Base-by-base conservation (phyloP, 1,284 basidiomycete genomes). In the Apiotrichum porosum region DNA sequence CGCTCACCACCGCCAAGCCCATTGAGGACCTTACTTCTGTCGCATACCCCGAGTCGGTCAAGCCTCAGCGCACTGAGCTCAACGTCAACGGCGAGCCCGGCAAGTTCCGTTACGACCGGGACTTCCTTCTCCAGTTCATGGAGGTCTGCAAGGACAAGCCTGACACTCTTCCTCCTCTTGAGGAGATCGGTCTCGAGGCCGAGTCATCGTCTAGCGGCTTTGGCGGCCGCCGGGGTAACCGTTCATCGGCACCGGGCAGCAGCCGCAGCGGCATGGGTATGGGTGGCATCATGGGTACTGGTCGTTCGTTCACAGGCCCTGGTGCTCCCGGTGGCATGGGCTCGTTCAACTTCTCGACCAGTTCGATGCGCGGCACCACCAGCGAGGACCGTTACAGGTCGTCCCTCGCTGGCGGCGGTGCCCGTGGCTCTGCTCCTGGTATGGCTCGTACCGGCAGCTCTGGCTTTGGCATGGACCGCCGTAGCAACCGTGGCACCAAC, bases 81-180 rank as follows among this genome's bases (percentile, higher is more conserved):
- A 97, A 97, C 73, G 78, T 81, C 51, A 82, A 85, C 52, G 85
- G 85, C 15, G 66, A 74, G 51, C 85, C 86, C 63, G 91, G 93
- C 63, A 94, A 92, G 74, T 97, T 91, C 80, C 84, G 93, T 62
- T 98, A 98, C 73, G 92, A 97, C 73, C 90, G 94, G 41, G 90
- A 94, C 37, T 98, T 98, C 82, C 79, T 98, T 26, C 75, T 99
- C 56, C 95, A 99, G 69, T 99, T 98, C 77, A 95, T 97, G 90
- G 77, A 78, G 33, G 77, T 95, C 48, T 98, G 92, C 79, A 88
- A 85, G 72, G 93, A 97, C 74, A 94, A 92, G 75, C 94, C 95
- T 1, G 87, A 86, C 49, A 81, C 82, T 47, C 82, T 97, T 22
- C 91, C 93, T 30, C 82, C 88, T 54, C 80, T 97, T 40, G 90